Base-by-base conservation (phyloP, 164 flowering plant genomes). In the Sextonia rubra region DNA sequence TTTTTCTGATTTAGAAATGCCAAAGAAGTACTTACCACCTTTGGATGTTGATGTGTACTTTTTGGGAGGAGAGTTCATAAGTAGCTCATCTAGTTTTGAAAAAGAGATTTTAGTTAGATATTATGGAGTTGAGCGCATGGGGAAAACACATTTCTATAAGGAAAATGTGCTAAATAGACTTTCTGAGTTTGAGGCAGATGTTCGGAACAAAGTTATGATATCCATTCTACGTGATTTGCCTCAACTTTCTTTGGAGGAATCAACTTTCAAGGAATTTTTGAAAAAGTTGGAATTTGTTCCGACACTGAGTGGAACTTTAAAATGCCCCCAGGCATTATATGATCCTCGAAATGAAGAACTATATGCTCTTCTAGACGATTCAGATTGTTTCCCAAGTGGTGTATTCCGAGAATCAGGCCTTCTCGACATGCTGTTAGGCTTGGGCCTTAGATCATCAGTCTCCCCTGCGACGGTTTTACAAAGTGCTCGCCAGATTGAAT, bases 301-400 rank as follows among this genome's bases (percentile, higher is more conserved):
- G 24, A 90, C 94, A 9, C 25, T 32, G 56, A 78, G 81, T 75
- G 96, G 96, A 76, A 69, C 74, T 71, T 71, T 89, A 20, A 89
- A 80, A 77, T 77, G 85, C 78, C 97, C 99, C 23, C 62, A 83
- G 23, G 77, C 74, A 71, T 74, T 95, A 27, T 91, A 92, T 85
- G 99, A 95, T 89, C 99, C 98, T 75, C 93, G 99, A 26, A 89
- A 85, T 82, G 96, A 95, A 77, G 99, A 92, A 75, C 77, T 95
- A 61, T 86, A 79, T 85, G 92, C 91, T 77, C 84, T 95, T 76
- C 77, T 95, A 27, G 98, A 86, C 74, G 96, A 91, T 79, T 82
- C 87, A 66, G 91, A 88, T 72, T 76, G 84, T 80, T 95, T 91
- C 72, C 99, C 99, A 6, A 77, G 60, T 82, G 90, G 94, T 64